phyloP scores from a whole-genome alignment of 805 yeast species.

The Wickerhamiella domercqiae region DNA sequence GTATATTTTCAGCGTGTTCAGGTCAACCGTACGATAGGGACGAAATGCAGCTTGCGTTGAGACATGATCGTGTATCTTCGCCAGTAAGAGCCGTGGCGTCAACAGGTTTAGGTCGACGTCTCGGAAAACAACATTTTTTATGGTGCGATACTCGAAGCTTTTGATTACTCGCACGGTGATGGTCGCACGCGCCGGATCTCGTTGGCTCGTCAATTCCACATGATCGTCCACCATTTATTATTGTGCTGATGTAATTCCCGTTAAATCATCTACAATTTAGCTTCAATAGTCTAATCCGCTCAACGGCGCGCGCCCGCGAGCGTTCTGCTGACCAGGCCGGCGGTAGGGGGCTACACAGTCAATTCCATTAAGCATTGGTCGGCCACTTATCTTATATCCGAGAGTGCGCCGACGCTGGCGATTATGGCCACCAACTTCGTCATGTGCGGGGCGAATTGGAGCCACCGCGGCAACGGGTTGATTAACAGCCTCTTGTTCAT shows the following conservation, averaged over 20 bases:
- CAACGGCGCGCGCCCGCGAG: too few species aligned
- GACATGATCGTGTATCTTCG: conserved; percentile 32
- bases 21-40: conserved; percentile 60
- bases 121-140: conserved; percentile 54
- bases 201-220: conserved; percentile 7
- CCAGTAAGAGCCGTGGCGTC: conserved; percentile 50
- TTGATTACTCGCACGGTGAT: conserved; percentile 77
- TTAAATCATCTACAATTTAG: too few species aligned
- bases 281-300: too few species aligned
- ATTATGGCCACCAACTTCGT: conserved; percentile 1
- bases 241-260: neutral
- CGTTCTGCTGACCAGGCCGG: too few species aligned
- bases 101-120: conserved; percentile 55
- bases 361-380: conserved; percentile 10
- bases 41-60: conserved; percentile 52
- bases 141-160: conserved; percentile 83
- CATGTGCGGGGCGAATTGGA: conserved; percentile 2
- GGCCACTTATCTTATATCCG: conserved; percentile 13
- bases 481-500: conserved; percentile 3
- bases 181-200: conserved; percentile 31
- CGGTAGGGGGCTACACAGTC: conserved; percentile 18
- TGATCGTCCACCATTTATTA: neutral
- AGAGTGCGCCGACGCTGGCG: conserved; percentile 12
- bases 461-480: conserved; percentile 1
- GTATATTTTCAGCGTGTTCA: conserved; percentile 66